Conservation (phyloP, 305 asterid genomes). For the Fraxinus sp. region DNA sequence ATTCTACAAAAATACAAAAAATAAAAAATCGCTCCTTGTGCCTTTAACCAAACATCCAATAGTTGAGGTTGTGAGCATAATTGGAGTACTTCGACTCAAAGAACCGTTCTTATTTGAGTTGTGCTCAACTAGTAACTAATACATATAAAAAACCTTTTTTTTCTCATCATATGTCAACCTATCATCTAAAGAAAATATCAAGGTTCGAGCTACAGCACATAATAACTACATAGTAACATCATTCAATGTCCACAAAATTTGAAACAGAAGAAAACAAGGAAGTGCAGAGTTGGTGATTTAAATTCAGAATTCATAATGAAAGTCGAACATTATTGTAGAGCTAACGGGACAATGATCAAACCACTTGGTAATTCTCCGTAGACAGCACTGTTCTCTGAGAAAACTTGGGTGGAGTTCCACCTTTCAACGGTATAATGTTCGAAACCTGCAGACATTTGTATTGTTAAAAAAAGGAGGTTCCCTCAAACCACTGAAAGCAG, state of each 20-base stretch:
- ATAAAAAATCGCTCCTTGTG: too few relatives aligned
- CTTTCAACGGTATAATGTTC: slow-evolving; percentile 35
- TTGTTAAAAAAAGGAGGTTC: background rate
- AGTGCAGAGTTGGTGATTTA: background rate
- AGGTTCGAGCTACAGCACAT: background rate
- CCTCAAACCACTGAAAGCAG: background rate
- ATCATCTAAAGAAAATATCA: background rate
- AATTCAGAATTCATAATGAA: background rate
- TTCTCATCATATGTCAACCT: background rate
- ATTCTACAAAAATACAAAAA: too few relatives aligned
- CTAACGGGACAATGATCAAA: slow-evolving; percentile 16
- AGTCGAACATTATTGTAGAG: background rate
- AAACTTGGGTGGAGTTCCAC: slow-evolving; percentile 43
- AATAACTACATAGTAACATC: background rate
- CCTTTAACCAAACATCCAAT: background rate
- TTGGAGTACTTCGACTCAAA: background rate
- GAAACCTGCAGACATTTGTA: slow-evolving; percentile 35
- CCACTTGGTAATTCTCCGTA: slow-evolving; percentile 49
- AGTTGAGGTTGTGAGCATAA: background rate
- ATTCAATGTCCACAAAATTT: background rate
- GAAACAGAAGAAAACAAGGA: background rate
- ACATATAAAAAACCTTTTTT: background rate
- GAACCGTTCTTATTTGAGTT: too few relatives aligned
- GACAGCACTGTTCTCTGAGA: slow-evolving; percentile 42
- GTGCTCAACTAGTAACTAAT: background rate